phyloP scores from a whole-genome alignment of 2,329 filamentous ascomycete genomes.

The Chrysosphaeria jannelii region DNA sequence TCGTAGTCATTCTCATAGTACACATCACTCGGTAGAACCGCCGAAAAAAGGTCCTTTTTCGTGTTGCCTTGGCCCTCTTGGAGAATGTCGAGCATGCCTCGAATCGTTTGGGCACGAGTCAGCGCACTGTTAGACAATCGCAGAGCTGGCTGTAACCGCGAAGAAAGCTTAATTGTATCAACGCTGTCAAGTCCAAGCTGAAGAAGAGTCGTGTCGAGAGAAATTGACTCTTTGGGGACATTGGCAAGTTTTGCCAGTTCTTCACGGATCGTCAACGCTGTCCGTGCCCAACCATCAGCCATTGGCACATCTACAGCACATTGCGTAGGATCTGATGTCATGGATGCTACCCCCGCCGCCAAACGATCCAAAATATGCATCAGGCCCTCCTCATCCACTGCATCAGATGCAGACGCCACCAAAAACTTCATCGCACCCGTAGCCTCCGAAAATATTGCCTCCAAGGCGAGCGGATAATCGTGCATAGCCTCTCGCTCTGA shows the following conservation, averaged over 20 bases:
- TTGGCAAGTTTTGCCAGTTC: conserved; percentile 34
- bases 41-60: neutral
- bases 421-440: too few relatives aligned
- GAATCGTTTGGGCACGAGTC: conserved; percentile 39
- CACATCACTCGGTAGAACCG: too few relatives aligned
- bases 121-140: conserved; percentile 42
- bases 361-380: too few relatives aligned
- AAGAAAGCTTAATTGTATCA: conserved; percentile 60
- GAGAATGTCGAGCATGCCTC: conserved; percentile 18
- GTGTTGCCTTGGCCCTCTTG: neutral
- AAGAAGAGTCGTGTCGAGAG: conserved; percentile 33
- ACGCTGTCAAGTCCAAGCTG: conserved; percentile 78
- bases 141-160: conserved; percentile 32
- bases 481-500: conserved; percentile 17
- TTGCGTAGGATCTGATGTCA: too few relatives aligned
- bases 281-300: conserved; percentile 31
- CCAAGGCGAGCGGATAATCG: conserved; percentile 54
- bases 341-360: too few relatives aligned
- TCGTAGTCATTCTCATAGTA: too few relatives aligned
- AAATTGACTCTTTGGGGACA: conserved; percentile 18
- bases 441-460: conserved; percentile 22
- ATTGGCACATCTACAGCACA: too few relatives aligned
- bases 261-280: conserved; percentile 17
- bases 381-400: too few relatives aligned
- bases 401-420: too few relatives aligned